Evolutionary conservation across 345 rosid species (phyloP).

Genomic region (Syzygium oleosum): DNA sequence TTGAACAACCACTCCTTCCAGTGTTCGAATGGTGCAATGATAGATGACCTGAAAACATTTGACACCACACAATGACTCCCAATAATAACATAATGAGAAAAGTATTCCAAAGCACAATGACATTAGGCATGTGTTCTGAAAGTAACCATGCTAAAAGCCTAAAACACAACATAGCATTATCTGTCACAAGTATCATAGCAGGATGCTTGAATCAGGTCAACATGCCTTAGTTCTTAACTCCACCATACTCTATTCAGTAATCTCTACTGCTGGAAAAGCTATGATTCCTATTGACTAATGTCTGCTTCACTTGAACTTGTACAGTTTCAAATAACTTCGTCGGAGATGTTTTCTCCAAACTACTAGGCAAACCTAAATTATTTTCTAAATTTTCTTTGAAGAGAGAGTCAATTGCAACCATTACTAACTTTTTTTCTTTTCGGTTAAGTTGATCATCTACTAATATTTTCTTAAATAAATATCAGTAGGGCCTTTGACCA

Average conservation of each 20-base stretch:
- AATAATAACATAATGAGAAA: neutral
- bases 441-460: neutral
- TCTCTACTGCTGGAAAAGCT: neutral
- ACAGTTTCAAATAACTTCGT: neutral
- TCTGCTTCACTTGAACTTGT: neutral
- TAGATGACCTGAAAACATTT: constrained; percentile 46
- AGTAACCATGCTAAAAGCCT: neutral
- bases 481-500: neutral
- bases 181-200: neutral
- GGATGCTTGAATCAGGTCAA: neutral
- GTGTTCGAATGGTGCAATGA: constrained; percentile 81
- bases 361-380: neutral
- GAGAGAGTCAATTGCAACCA: neutral
- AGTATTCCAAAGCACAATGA: neutral
- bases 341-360: neutral
- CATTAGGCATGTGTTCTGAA: neutral
- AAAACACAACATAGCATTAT: neutral
- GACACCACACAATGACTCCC: neutral
- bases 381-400: neutral
- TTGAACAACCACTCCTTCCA: constrained; percentile 76
- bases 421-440: neutral
- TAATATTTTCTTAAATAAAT: neutral
- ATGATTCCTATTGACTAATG: neutral
- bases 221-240: neutral
- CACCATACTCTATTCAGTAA: neutral